Conservation (phyloP, 2,329 filamentous ascomycete genomes). For the Corinectria fuckeliana region DNA sequence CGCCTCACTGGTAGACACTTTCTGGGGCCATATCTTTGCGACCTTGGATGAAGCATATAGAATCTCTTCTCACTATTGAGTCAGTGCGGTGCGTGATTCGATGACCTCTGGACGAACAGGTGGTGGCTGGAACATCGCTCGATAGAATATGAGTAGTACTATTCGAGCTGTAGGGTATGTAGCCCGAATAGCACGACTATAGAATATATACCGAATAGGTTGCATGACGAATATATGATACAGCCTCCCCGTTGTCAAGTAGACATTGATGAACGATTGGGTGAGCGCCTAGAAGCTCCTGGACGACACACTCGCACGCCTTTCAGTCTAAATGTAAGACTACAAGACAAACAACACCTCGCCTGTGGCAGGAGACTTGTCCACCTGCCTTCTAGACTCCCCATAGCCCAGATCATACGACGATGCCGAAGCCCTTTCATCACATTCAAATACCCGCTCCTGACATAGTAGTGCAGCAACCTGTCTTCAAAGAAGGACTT, state of each 20-base stretch:
- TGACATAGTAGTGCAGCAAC: constrained; percentile 10
- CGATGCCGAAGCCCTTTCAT: constrained; percentile 15
- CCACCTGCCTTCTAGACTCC: constrained; percentile 16
- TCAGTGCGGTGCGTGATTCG: neutral
- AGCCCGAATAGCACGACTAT: too few species aligned
- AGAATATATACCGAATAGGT: neutral
- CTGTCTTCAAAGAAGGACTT: constrained; percentile 21
- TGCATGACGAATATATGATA: neutral
- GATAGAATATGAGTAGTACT: constrained; percentile 5
- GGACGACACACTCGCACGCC: neutral
- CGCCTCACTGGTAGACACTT: constrained; percentile 54
- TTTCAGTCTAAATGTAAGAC: neutral
- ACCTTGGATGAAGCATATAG: neutral
- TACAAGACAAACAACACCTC: constrained; percentile 25
- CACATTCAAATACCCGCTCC: constrained; percentile 26
- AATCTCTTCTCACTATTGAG: neutral
- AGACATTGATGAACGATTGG: too few species aligned
- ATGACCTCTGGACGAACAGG: neutral
- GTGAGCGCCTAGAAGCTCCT: neutral
- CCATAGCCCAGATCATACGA: constrained; percentile 17
- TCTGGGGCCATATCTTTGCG: neutral
- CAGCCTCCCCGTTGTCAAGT: too few species aligned
- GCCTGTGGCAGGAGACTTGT: constrained; percentile 17
- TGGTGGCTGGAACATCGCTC: constrained; percentile 10
- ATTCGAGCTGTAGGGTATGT: too few species aligned